phyloP scores from a whole-genome alignment of 2,329 filamentous ascomycete genomes.

The Plenodomus tracheiphilus region DNA sequence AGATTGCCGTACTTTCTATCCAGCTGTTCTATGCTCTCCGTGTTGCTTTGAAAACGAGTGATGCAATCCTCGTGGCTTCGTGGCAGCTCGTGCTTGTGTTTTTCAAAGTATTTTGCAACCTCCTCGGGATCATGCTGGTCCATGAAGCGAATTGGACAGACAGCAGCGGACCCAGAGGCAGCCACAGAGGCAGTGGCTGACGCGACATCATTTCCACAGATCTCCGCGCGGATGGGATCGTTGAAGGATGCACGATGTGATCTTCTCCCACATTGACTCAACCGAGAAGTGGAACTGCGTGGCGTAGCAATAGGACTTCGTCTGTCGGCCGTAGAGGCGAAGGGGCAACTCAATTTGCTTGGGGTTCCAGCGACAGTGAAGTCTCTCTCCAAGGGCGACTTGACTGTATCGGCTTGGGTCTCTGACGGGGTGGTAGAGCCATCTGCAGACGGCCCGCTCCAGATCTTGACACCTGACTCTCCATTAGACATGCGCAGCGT shows the following conservation, averaged over 20 bases:
- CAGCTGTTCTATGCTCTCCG: slow-evolving; percentile 80
- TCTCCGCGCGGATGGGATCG: slow-evolving; percentile 48
- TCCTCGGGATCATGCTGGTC: slow-evolving; percentile 93
- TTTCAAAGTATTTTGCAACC: slow-evolving; percentile 90
- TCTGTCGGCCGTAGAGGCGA: slow-evolving; percentile 59
- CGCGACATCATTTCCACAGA: slow-evolving; percentile 47
- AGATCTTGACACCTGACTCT: slow-evolving; percentile 43
- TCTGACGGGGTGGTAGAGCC: slow-evolving; percentile 23
- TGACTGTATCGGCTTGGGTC: slow-evolving; percentile 40
- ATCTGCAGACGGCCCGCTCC: slow-evolving; percentile 46
- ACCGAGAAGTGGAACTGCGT: slow-evolving; percentile 45
- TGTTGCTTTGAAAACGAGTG: slow-evolving; percentile 83
- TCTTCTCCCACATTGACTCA: slow-evolving; percentile 40
- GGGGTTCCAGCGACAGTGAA: slow-evolving; percentile 86
- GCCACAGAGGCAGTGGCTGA: slow-evolving; percentile 53
- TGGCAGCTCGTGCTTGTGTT: slow-evolving; percentile 91
- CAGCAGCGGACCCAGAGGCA: slow-evolving; percentile 52
- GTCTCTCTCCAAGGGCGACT: slow-evolving; percentile 72
- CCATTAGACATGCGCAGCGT: slow-evolving; percentile 27
- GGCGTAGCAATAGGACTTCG: slow-evolving; percentile 49
- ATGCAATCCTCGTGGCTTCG: slow-evolving; percentile 93
- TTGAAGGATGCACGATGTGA: slow-evolving; percentile 48
- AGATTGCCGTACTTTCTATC: slow-evolving; percentile 94
- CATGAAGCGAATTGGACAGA: slow-evolving; percentile 90
- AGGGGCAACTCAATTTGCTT: slow-evolving; percentile 80